phyloP scores from a whole-genome alignment of 2,329 filamentous ascomycete genomes.

The Epichloe baconii region DNA sequence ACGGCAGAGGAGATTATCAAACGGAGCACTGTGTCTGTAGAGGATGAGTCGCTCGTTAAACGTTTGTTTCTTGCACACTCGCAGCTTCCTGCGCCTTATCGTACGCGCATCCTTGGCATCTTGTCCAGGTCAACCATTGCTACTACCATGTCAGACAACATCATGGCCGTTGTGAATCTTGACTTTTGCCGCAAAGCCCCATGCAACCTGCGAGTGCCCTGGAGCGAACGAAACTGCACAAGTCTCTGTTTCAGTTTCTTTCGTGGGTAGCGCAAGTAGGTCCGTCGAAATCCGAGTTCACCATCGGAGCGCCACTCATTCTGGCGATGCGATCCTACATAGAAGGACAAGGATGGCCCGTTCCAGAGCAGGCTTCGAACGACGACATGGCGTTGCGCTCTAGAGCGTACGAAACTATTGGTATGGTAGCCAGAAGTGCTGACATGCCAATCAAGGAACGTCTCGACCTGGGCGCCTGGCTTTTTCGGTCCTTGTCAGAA shows the following conservation, averaged over 20 bases:
- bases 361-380: conserved; percentile 40
- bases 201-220: conserved; percentile 40
- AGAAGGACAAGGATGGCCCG: conserved; percentile 71
- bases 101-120: conserved; percentile 62
- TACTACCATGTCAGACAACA: conserved; percentile 53
- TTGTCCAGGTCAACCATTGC: conserved; percentile 66
- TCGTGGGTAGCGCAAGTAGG: conserved; percentile 76
- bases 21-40: conserved; percentile 59
- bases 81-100: conserved; percentile 56
- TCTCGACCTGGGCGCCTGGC: conserved; percentile 50
- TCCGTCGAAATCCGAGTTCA: conserved; percentile 41
- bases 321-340: conserved; percentile 60
- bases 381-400: conserved; percentile 58
- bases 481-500: conserved; percentile 71
- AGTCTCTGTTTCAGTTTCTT: conserved; percentile 73
- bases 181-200: conserved; percentile 34
- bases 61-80: conserved; percentile 63
- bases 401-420: conserved; percentile 83
- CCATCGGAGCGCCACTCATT: conserved; percentile 57
- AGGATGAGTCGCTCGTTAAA: conserved; percentile 49
- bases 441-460: conserved; percentile 40
- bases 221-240: conserved; percentile 67
- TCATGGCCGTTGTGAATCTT: conserved; percentile 57
- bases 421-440: conserved; percentile 58
- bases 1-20: conserved; percentile 85